Evolutionary conservation across 441 rosid genomes (phyloP).

Genomic region (Melastoma candidum): DNA sequence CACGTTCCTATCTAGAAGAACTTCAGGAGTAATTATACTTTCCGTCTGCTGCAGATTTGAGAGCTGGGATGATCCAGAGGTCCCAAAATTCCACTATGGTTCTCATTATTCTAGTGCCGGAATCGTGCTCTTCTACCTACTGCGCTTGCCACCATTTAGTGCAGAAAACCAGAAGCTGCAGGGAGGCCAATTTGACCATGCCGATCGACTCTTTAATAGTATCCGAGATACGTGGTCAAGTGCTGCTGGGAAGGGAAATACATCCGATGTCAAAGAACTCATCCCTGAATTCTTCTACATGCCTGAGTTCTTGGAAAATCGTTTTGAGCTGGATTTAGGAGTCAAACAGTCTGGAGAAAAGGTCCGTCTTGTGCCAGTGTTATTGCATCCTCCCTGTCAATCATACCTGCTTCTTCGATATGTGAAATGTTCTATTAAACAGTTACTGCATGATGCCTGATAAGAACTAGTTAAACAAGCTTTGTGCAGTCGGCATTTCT

Average conservation of each 20-base stretch:
- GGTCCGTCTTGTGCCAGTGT: conserved; percentile 36
- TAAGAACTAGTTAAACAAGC: no score
- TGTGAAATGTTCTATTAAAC: no score
- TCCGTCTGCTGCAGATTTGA: conserved; percentile 61
- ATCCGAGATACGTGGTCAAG: conserved; percentile 96
- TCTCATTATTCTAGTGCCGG: conserved; percentile 99
- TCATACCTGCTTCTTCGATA: not conserved
- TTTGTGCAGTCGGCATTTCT: no score
- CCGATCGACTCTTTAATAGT: conserved; percentile 97
- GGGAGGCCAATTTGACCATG: conserved; percentile 99
- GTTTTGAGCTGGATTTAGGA: conserved; percentile 86
- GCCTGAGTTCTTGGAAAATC: conserved; percentile 94
- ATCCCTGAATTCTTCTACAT: conserved; percentile 99
- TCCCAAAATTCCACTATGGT: conserved; percentile 99
- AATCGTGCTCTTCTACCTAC: conserved; percentile 96
- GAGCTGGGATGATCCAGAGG: conserved; percentile 99
- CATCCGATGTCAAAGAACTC: conserved; percentile 98
- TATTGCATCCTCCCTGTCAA: not conserved
- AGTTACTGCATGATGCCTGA: no score
- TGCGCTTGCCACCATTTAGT: conserved; percentile 98
- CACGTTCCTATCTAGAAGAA: no score
- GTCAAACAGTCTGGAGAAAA: conserved; percentile 99
- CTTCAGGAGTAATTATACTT: conserved; percentile 2
- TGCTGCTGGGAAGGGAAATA: conserved; percentile 99
- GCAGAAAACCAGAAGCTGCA: conserved; percentile 97